Conservation (phyloP, 345 rosid genomes). For the Cochlearia excelsa region DNA sequence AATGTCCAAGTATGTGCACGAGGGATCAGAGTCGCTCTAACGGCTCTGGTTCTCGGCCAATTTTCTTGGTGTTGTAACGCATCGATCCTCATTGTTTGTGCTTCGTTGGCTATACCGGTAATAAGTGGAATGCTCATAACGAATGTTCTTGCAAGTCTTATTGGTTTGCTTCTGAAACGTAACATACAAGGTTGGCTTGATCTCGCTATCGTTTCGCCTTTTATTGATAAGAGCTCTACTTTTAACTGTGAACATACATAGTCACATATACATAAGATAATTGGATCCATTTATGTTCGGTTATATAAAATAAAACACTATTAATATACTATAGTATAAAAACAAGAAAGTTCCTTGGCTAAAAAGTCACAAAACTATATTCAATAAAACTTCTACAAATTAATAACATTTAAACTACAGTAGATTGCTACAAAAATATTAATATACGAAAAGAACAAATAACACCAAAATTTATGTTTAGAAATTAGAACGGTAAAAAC, state of each 20-base stretch:
- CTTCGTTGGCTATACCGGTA: constrained; percentile 60
- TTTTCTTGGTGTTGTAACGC: constrained; percentile 53
- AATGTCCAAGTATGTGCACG: constrained; percentile 55
- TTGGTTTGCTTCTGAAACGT: constrained; percentile 57
- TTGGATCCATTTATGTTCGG: background rate
- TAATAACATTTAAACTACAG: too few relatives aligned
- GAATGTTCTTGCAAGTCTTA: constrained; percentile 53
- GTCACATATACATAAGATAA: background rate
- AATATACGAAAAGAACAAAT: too few relatives aligned
- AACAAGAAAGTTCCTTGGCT: too few relatives aligned
- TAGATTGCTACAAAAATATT: too few relatives aligned
- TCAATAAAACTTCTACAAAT: too few relatives aligned
- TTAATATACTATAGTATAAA: too few relatives aligned
- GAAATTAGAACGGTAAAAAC: too few relatives aligned
- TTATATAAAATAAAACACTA: background rate
- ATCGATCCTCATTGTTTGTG: constrained; percentile 51
- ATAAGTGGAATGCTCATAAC: constrained; percentile 55
- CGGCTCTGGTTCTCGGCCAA: constrained; percentile 51
- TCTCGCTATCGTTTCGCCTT: constrained; percentile 46
- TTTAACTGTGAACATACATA: constrained; percentile 43
- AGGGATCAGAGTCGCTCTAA: constrained; percentile 55
- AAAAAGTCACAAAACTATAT: too few relatives aligned
- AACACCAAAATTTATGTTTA: too few relatives aligned
- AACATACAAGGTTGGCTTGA: constrained; percentile 80
- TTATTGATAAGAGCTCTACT: constrained; percentile 53